Evolutionary conservation across 1,284 basidiomycete genomes (phyloP), one percentile per base, ranked within the genome.

Genomic region (Xerocomus nothofagi): DNA sequence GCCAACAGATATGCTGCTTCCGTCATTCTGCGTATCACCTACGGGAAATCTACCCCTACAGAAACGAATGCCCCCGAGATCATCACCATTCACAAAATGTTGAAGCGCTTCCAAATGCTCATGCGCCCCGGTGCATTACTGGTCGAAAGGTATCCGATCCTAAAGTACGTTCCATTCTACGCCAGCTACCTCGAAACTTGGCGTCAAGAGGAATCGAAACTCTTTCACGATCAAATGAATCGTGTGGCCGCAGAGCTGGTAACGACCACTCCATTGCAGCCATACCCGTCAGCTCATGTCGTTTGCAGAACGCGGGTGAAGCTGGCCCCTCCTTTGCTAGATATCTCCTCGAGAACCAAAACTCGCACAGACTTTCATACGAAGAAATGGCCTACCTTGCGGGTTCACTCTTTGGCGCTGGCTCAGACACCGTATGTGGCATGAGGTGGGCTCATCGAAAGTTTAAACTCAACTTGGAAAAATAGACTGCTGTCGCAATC

Each of bases 1-100:
- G 60, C 59, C 3, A 69, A 64, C 47, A 62, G 76, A 45, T 78
- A 74, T 41, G 74, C 76, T 0, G 75, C 76, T 6, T 71, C 71
- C 6, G 68, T 80, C n/a, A 71, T 78, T 30, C 64, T 79, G 50
- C 67, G 70, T 20, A 58, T 79, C 49, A 75, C 74, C 3, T 80
- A 79, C 50, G 78, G 78, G 4, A 78, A 77, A 58, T 71, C 69
- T 0, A 71, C 70, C 0, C 67, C 70, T 9, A 76, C 75, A 1
- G 66, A 55, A 23, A 74, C 71, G 50, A 60, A 68, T 8, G 75
- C 76, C 37, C 69, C 69, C 0, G 76, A 78, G 44, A 72, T 79
- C 17, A 23, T 64, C 15, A 58, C 57, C 15, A 66, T 78, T 24
- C 71, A 72, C 31, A 63, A 65, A 30, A 67, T 67, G 48, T 55